Percentiles rank a stretch among this genome's conserved stretches.
Evolutionary conservation across 257 asterid species (phyloP).

Genomic region (Handroanthus guayacan): DNA sequence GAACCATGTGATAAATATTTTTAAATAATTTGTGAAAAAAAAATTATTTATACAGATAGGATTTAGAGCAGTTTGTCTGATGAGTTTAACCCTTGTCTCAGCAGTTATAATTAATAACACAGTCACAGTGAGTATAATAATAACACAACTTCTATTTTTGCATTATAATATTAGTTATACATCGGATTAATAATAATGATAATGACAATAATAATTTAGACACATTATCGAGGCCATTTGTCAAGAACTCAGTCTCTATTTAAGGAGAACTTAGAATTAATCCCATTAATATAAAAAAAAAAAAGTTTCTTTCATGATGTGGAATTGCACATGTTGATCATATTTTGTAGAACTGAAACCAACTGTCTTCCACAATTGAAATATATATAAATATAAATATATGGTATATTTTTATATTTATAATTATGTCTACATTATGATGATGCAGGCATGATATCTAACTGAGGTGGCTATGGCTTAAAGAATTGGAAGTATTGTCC

Average conservation of each 20-base stretch:
- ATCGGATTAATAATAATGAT: no score
- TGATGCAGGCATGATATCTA: slow-evolving; percentile 28
- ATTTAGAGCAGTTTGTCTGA: not conserved
- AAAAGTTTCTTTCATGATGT: not conserved
- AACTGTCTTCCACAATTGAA: not conserved
- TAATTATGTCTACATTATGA: not conserved
- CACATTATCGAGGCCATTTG: slow-evolving; percentile 13
- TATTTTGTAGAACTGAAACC: not conserved
- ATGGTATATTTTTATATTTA: not conserved
- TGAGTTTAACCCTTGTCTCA: slow-evolving; percentile 2
- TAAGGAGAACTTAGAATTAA: not conserved
- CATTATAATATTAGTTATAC: not conserved
- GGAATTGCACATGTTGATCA: slow-evolving; percentile 41
- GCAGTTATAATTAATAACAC: no score
- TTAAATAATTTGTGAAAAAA: not conserved
- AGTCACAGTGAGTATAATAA: no score
- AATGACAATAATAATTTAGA: slow-evolving; percentile 8
- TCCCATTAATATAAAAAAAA: not conserved
- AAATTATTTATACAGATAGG: slow-evolving; percentile 6
- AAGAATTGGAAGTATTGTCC: slow-evolving; percentile 25
- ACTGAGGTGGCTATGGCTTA: slow-evolving; percentile 17
- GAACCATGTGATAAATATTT: slow-evolving; percentile 22
- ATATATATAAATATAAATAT: not conserved
- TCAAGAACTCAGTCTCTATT: slow-evolving; percentile 13
- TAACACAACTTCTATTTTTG: not conserved